Evolutionary conservation across 2,329 filamentous ascomycete species (phyloP), one percentile per base, ranked within the genome.

Genomic region (Colletotrichum phormii): DNA sequence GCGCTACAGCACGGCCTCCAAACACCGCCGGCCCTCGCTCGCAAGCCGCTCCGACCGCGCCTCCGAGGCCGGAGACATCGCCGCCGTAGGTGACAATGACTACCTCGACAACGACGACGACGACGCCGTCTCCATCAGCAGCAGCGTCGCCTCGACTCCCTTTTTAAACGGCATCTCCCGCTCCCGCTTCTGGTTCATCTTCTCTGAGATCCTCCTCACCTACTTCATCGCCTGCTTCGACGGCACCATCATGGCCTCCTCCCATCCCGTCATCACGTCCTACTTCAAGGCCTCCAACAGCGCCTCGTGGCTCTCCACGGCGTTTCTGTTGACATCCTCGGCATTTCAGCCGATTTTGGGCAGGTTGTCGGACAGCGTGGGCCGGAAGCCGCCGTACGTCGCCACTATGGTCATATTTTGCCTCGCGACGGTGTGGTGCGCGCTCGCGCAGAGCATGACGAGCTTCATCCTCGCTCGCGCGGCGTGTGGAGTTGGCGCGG

Each of bases 271-370:
- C 70, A 95, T 96, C 74, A 95, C 93, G 0, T 95, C 93, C 0
- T 91, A 95, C 80, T 96, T 96, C 81, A 85, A 91, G 73, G 89
- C 92, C 61, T 93, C 93, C 37, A 95, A 96, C 80, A 90, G 90
- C 59, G 94, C 94, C 3, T 95, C 93, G 2, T 97, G 94, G 94
- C 86, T 96, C 5, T 95, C 93, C 1, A 96, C 94, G 0, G 90
- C 93, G 0, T 96, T 95, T 75, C 82, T 96, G 46, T 86, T 97
- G 49, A 95, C 94, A 0, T 93, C 90, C 4, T 95, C 93, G 1
- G 90, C 92, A 29, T 92, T 94, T 70, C 92, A 95, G 81, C 93
- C 94, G 0, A 83, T 96, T 1, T 89, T 94, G 75, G 94, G 93
- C 3, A 88, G 94, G 2, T 80, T 95, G 1, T 95, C 93, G 1